Base-by-base conservation (phyloP, 2,329 filamentous ascomycete species). In the Pseudopithomyces maydicus region DNA sequence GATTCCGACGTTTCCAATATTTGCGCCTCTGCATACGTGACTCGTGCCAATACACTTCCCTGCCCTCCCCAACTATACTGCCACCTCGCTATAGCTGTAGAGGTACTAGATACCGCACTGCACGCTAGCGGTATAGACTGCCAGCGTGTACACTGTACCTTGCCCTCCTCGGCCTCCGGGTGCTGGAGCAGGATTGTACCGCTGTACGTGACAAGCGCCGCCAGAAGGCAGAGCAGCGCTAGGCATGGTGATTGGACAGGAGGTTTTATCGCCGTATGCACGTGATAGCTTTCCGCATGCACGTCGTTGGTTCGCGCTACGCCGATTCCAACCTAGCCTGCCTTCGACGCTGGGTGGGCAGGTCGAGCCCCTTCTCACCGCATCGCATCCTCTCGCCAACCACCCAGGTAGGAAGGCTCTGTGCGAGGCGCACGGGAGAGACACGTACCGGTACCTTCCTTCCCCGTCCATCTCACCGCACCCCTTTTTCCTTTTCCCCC, bases 251-350 rank as follows among this genome's bases (percentile, higher is more conserved):
- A 43, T 51, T 42, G 48, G 48, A 51, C 48, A 51, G 36, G 48
- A 42, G 36, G 48, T 42, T 51, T 41, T 43, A 35, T 42, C n/a
- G 38, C 22, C 48, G 36, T 22, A 51, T 51, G 48, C 48, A 43
- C 38, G 48, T 51, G 22, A 26, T 51, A 20, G 47, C 35, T 20
- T 29, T 29, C 26, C 26, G 26, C 26, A 29, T 29, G 26, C 26
- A 29, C 26, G 26, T 29, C 26, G 26, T 8, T 29, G 26, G 26
- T 29, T 29, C 23, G 33, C 46, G 32, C 47, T 32, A 50, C 11
- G 44, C 29, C 2, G 44, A 1, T 35, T 49, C 6, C 6, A 35
- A 12, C 10, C 15, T 17, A 10, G 4, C n/a, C 8, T 41, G 38
- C 5, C 35, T 17, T 41, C n/a, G 8, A 41, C 38, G 38, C 7